A percentile compares a stretch with the other conserved stretches of the same genome.
These are phyloP conservation scores for Kewa caespitosa DNA, from an alignment of 179 eudicot genomes.

Conservation along the genomic window DNA sequence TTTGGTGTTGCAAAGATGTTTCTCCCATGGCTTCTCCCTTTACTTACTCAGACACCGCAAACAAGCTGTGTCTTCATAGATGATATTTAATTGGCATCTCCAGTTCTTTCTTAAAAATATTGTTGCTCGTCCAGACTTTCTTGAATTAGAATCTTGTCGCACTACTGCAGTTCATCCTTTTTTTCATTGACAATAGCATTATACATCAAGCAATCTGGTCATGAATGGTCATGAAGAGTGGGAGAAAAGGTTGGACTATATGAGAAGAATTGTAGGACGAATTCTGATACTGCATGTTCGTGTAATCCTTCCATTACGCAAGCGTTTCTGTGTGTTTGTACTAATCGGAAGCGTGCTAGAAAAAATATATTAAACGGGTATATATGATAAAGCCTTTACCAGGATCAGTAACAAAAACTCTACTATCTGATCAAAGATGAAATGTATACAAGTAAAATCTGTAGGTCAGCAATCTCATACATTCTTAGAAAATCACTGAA, in stretches of 20 bases:
- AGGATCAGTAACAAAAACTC: background rate
- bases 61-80: slow-evolving; percentile 74
- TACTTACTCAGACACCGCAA: slow-evolving; percentile 52
- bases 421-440: too few relatives aligned
- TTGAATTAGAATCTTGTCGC: background rate
- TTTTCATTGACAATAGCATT: background rate
- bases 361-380: too few relatives aligned
- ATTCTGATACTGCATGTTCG: background rate
- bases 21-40: too few relatives aligned
- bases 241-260: background rate
- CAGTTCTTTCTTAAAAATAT: background rate
- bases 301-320: background rate
- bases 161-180: background rate
- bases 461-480: background rate
- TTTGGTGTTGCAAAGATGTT: too few relatives aligned
- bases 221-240: background rate
- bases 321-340: background rate
- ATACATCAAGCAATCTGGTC: background rate
- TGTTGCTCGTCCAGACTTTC: background rate
- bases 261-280: background rate
- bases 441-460: too few relatives aligned
- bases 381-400: background rate
- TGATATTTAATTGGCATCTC: slow-evolving; percentile 55
- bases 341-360: background rate
- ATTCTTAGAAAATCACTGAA: background rate